Percentiles rank a stretch among this genome's conserved stretches.
Evolutionary conservation across 768 basidiomycete genomes (phyloP).

Genomic region (Strobilomyces confusus): DNA sequence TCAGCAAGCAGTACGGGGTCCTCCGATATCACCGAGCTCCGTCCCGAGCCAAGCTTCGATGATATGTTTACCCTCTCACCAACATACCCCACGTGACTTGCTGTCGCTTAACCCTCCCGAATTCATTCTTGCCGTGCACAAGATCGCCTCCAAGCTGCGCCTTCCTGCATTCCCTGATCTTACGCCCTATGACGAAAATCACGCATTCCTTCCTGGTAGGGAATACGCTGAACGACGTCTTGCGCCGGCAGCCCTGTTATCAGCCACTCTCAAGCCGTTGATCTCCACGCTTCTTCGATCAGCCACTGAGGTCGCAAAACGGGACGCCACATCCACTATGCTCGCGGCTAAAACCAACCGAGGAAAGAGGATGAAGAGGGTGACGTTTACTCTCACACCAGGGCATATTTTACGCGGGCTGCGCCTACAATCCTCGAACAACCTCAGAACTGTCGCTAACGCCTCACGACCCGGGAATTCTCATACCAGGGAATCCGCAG

Average conservation of each 20-base stretch:
- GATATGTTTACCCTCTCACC: constrained; percentile 10
- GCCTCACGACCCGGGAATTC: constrained; percentile 3
- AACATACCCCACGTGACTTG: constrained; percentile 22
- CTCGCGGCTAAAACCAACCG: constrained; percentile 17
- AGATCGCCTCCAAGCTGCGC: constrained; percentile 13
- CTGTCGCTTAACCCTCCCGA: constrained; percentile 21
- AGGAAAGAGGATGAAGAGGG: constrained; percentile 22
- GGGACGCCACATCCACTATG: constrained; percentile 26
- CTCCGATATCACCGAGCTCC: constrained; percentile 1
- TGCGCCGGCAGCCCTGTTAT: constrained; percentile 37
- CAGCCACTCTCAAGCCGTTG: constrained; percentile 31
- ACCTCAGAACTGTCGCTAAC: not conserved
- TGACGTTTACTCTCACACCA: constrained; percentile 34
- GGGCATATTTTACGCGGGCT: constrained; percentile 40
- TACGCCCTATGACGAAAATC: constrained; percentile 5
- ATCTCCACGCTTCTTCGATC: constrained; percentile 32
- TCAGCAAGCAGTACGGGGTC: constrained; percentile 11
- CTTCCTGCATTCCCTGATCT: constrained; percentile 21
- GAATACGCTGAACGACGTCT: constrained; percentile 24
- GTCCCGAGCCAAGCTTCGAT: constrained; percentile 2
- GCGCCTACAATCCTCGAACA: constrained; percentile 7
- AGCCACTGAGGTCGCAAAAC: constrained; percentile 31
- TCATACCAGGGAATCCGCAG: constrained; percentile 16
- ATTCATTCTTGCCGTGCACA: constrained; percentile 29
- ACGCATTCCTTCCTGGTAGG: constrained; percentile 9